A percentile compares a stretch with the other conserved stretches of the same genome.
phyloP scores from a whole-genome alignment of 202 grass and related monocot genomes.

The Saccharum hybrid region DNA sequence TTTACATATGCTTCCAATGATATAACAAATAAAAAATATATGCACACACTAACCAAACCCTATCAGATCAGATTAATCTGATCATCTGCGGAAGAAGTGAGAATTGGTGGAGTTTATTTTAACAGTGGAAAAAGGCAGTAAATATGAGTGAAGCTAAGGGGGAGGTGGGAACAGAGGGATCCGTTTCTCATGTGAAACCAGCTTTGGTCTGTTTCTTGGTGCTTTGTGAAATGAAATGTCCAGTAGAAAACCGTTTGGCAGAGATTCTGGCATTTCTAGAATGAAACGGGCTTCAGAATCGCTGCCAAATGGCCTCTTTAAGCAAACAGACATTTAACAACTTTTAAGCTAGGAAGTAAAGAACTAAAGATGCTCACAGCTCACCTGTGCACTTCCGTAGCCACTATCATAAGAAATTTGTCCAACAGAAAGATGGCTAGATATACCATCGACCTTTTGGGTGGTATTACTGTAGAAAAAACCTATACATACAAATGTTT shows the following conservation, averaged over 20 bases:
- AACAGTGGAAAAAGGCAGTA: not conserved
- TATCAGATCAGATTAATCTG: not conserved
- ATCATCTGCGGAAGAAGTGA: not conserved
- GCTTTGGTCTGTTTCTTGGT: not conserved
- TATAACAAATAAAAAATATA: not conserved
- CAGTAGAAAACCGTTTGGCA: not conserved
- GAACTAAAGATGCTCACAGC: slow-evolving; percentile 34
- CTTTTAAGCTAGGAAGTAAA: not conserved
- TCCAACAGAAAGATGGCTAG: slow-evolving; percentile 52
- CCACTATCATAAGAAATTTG: slow-evolving; percentile 63
- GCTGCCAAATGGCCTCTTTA: not conserved
- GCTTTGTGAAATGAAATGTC: not conserved
- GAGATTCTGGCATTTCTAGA: not conserved
- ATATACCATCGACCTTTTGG: slow-evolving; percentile 53
- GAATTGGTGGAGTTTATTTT: not conserved
- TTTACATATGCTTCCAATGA: not conserved
- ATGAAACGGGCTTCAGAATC: not conserved
- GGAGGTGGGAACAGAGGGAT: not conserved
- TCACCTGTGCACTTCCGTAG: slow-evolving; percentile 64
- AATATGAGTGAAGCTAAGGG: not conserved
- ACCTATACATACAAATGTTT: slow-evolving; percentile 38
- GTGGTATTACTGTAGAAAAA: slow-evolving; percentile 40
- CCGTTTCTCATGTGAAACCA: not conserved
- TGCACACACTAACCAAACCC: not conserved
- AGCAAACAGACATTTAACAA: not conserved